Evolutionary conservation across 306 rosid species (phyloP).

Genomic region (Citrullus colocynthis): DNA sequence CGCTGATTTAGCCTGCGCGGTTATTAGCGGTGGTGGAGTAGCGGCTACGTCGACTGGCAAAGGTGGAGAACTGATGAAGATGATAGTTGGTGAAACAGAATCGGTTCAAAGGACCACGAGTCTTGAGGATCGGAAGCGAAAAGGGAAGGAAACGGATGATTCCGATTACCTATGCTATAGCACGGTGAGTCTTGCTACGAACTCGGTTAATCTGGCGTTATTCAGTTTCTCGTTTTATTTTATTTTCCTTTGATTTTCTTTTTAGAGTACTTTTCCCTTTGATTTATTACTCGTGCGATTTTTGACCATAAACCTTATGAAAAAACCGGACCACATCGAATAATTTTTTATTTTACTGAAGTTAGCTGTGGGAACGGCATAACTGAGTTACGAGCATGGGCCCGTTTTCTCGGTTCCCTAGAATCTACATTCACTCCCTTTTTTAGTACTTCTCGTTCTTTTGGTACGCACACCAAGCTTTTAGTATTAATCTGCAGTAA

Average conservation of each 20-base stretch:
- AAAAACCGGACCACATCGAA: not conserved
- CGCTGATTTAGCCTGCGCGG: constrained; percentile 1
- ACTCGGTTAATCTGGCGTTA: not conserved
- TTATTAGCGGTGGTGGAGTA: constrained; percentile 14
- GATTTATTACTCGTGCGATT: not conserved
- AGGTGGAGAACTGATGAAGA: constrained; percentile 16
- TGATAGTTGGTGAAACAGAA: constrained; percentile 30
- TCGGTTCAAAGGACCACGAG: constrained; percentile 15
- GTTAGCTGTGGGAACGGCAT: not conserved
- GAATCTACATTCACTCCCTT: not conserved
- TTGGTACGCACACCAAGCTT: not conserved
- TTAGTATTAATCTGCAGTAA: not conserved
- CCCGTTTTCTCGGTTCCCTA: not conserved
- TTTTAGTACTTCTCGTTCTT: no score
- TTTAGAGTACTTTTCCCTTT: not conserved
- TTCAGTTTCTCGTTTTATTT: not conserved
- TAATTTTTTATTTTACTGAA: not conserved
- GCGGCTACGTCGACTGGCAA: constrained; percentile 5
- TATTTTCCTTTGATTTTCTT: not conserved
- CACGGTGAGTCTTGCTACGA: constrained; percentile 36
- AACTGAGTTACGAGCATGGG: not conserved
- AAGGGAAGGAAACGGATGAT: constrained; percentile 36
- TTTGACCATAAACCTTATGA: not conserved
- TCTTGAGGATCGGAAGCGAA: constrained; percentile 43
- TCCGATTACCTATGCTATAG: constrained; percentile 32